Evolutionary conservation across 257 asterid species (phyloP).

Genomic region (Leonotis leonurus): DNA sequence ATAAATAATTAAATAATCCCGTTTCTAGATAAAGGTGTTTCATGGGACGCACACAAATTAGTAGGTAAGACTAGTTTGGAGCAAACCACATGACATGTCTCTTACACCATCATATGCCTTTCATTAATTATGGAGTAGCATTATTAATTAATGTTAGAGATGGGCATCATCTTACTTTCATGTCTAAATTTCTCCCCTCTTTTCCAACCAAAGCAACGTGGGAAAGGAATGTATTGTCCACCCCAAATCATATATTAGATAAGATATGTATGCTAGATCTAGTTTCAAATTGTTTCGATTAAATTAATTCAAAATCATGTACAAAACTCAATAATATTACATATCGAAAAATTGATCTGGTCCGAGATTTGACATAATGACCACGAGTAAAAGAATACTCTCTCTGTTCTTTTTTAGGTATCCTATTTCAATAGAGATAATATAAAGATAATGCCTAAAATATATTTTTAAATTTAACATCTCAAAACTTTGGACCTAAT

Average conservation of each 20-base stretch:
- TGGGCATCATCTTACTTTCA: conserved; percentile 14
- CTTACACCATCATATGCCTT: conserved; percentile 2
- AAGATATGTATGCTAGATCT: conserved; percentile 19
- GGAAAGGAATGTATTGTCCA: conserved; percentile 14
- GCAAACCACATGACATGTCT: conserved; percentile 23
- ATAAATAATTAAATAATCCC: neutral
- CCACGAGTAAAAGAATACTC: no score
- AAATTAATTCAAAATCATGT: no score
- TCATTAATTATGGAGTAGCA: neutral
- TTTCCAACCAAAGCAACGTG: conserved; percentile 11
- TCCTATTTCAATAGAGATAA: no score
- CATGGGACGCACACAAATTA: conserved; percentile 16
- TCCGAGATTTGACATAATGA: no score
- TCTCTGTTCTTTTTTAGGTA: no score
- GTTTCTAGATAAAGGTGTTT: conserved; percentile 14
- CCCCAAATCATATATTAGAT: conserved; percentile 18
- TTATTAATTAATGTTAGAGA: neutral
- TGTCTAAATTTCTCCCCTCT: neutral
- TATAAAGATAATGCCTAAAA: no score
- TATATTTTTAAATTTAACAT: no score
- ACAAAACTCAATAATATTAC: no score
- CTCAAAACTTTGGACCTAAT: neutral
- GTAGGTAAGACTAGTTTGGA: conserved; percentile 1
- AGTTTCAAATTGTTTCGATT: no score
- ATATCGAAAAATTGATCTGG: no score